Evolutionary conservation across 73 alveolate genomes (phyloP).

Genomic region (Durusdinium trenchii): DNA sequence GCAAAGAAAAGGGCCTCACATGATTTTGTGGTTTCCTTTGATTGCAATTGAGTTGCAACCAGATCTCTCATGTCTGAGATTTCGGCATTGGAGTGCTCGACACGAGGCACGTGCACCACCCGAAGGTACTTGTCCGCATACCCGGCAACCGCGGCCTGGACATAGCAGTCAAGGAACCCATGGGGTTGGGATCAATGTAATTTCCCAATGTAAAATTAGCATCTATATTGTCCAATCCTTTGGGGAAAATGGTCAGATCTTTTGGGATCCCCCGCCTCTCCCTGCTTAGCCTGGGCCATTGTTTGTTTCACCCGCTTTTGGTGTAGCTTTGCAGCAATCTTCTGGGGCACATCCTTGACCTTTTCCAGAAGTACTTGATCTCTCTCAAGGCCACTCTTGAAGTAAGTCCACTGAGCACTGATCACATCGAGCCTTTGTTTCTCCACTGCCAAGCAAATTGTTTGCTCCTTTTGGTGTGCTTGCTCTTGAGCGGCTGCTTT

Average conservation of each 20-base stretch:
- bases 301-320: neutral
- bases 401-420: neutral
- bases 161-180: too few relatives aligned
- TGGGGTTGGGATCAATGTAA: neutral
- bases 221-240: too few relatives aligned
- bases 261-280: conserved; percentile 31
- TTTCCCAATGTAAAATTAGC: neutral
- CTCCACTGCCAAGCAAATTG: neutral
- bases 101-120: neutral
- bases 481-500: neutral
- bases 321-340: neutral
- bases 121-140: conserved; percentile 41
- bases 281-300: neutral
- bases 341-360: neutral
- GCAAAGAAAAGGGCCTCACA: too few relatives aligned
- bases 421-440: conserved; percentile 25
- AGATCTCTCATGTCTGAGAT: conserved; percentile 5
- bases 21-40: too few relatives aligned
- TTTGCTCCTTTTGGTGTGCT: neutral
- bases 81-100: neutral
- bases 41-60: neutral
- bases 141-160: neutral
- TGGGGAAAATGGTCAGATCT: too few relatives aligned
- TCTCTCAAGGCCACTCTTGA: neutral
- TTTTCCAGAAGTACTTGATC: neutral